Evolutionary conservation across 23 red algal genomes (phyloP), one percentile per base, ranked within the genome.

Genomic region (Gracilariopsis chorda): DNA sequence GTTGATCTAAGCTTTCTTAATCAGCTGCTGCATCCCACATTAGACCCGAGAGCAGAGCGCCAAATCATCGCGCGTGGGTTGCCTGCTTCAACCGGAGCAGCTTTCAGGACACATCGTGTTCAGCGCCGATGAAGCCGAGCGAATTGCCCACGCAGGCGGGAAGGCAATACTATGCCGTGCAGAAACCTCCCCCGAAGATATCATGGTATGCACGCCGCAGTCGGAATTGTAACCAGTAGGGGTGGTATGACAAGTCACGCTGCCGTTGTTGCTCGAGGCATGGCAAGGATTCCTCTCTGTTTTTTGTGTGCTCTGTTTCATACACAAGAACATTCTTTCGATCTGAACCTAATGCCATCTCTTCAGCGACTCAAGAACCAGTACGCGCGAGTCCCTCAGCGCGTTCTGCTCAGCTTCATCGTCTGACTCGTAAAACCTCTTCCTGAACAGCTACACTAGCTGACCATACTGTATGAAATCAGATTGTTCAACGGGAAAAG

Each of bases 171-270:
- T 90, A 41, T 70, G 61, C 59, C 82, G 82, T 39, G 64, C 61
- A 4, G 82, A 87, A 27, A 87, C 82, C 17, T 87, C 82, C 24
- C 82, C 82, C 42, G 82, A 87, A 53, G 82, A 87, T 41, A 74
- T 87, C 82, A 74, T 51, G 82, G 82, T 42, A 87, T 87, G 82
- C 59, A 87, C 43, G 82, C 82, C 17, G 61, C 82, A 27, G 82
- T 49, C 36, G 82, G 82, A 87, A 87, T 87, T 40, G 62, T 87
- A 29, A 87, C 82, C 14, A 43, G 60, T 12, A 7, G 82, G 16
- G 82, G 82, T 11, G 82, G 82, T 20, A 87, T 87, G 82, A 87
- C 82, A 57, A 72, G 62, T 56, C 82, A 87, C 20, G 82, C 82
- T 55, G 82, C 82, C 23, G 82, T 87, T 74, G 82, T 87, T 4